These are phyloP conservation scores for Xylaria sp. DNA, from an alignment of 2,329 filamentous ascomycete species.

Conservation along the genomic window DNA sequence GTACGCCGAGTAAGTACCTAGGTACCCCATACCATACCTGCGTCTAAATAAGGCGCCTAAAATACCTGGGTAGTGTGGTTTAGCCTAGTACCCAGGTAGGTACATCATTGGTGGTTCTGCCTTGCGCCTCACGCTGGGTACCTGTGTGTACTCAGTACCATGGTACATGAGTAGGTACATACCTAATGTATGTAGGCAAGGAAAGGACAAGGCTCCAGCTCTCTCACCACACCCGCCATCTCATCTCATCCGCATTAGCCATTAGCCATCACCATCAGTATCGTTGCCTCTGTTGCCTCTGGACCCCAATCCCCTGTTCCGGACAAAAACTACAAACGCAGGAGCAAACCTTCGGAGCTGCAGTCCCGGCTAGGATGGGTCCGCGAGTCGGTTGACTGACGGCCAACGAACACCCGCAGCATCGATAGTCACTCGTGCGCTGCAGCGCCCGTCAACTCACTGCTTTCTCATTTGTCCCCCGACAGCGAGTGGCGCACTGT, in stretches of 20 bases:
- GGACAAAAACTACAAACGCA: constrained; percentile 11
- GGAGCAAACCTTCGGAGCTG: constrained; percentile 11
- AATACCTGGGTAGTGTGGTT: neutral
- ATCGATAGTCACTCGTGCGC: neutral
- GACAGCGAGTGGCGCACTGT: neutral
- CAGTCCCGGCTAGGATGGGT: constrained; percentile 9
- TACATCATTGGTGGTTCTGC: neutral
- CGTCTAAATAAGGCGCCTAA: no score
- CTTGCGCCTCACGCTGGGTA: neutral
- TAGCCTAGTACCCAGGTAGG: neutral
- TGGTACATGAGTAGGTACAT: neutral
- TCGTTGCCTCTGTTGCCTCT: constrained; percentile 18
- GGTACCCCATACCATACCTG: neutral
- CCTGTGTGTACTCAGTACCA: neutral
- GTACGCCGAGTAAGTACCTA: no score
- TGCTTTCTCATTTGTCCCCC: constrained; percentile 5
- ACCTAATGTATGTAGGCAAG: neutral
- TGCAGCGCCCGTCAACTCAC: constrained; percentile 2
- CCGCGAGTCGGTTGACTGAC: neutral
- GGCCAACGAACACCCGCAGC: neutral
- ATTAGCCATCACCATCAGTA: constrained; percentile 4
- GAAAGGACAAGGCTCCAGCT: constrained; percentile 19
- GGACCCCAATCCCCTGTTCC: constrained; percentile 18
- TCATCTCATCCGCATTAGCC: neutral
- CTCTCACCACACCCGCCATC: constrained; percentile 7